Evolutionary conservation across 192 early-diverging fungal genomes (phyloP).

Genomic region (Backusella australiensis): DNA sequence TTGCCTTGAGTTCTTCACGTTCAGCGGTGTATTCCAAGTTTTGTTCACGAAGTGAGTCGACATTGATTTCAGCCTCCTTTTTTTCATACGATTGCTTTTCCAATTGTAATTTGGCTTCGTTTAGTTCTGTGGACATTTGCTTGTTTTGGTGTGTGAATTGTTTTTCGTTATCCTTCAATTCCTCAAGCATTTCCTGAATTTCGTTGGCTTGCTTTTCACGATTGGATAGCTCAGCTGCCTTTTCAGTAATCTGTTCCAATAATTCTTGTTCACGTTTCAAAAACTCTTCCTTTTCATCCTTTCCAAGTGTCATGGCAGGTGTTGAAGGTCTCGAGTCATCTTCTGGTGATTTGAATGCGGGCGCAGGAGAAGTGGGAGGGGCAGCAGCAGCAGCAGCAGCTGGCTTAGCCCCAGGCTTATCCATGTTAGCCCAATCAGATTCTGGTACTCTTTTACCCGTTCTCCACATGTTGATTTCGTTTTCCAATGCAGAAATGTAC

Average conservation of each 20-base stretch:
- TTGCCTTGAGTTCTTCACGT: constrained; percentile 72
- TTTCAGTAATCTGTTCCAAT: constrained; percentile 87
- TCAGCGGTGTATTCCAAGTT: constrained; percentile 76
- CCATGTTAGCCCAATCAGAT: constrained; percentile 61
- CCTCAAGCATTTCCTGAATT: constrained; percentile 75
- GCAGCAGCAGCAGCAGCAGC: neutral
- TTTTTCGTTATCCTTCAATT: constrained; percentile 65
- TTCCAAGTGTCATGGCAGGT: constrained; percentile 74
- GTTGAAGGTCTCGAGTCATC: constrained; percentile 65
- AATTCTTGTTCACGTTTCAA: constrained; percentile 94
- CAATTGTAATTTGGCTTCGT: constrained; percentile 76
- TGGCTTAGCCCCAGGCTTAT: neutral
- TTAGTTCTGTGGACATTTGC: constrained; percentile 63
- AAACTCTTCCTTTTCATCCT: constrained; percentile 95
- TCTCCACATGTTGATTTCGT: constrained; percentile 91
- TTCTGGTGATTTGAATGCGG: constrained; percentile 44
- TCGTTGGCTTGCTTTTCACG: constrained; percentile 53
- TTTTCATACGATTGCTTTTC: constrained; percentile 87
- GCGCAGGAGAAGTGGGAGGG: constrained; percentile 27
- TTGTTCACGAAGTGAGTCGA: constrained; percentile 85
- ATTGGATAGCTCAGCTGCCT: constrained; percentile 77
- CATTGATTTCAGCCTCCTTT: constrained; percentile 83
- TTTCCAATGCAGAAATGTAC: constrained; percentile 83
- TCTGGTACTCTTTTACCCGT: constrained; percentile 66
- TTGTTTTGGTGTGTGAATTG: constrained; percentile 66